Evolutionary conservation across 352 stramenopile species (phyloP), one percentile per base, ranked within the genome.

Genomic region (Pythium sukuiense): DNA sequence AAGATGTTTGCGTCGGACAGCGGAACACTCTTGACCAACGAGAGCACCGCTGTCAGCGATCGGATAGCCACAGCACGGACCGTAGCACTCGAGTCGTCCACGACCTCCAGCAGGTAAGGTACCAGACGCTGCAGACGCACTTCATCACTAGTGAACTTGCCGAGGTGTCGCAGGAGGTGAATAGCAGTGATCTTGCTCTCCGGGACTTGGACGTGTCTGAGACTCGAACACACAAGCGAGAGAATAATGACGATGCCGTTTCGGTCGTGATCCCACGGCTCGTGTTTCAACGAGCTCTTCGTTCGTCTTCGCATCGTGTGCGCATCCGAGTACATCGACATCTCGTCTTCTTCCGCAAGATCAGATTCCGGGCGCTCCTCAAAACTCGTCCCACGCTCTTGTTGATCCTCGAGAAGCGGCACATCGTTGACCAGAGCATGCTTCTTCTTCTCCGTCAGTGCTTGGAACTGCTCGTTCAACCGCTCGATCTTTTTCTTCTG

Each of bases 1-100:
- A 99, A 99, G 2, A 99, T 89, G 35, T 95, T 94, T 1, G 96
- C 91, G 67, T 99, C 97, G 2, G 96, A 98, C 9, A 98, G 82
- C 6, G 95, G 92, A 63, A 99, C 97, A 0, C 71, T 87, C 58
- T 93, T 87, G n/a, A 99, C 84, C 20, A 95, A 70, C 30, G 82
- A 89, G 37, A 99, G 67, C 33, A 98, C 77, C 18, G 87, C 90
- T 7, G 93, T 95, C 8, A 99, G 74, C 1, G 90, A 95, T 29
- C 93, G 84, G 12, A 99, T 83, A 9, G 92, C 85, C 7, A 95
- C 83, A 9, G 95, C 88, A 20, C 97, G 80, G 12, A 99, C 94
- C 7, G 90, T 87, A 5, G 88, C 87, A 69, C 83, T 93, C 5
- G 80, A 62, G 71, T 99, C 97, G 48, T 99, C 91, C 33, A 99